Conservation (phyloP, 306 rosid genomes). For the Gillenia trifoliata region DNA sequence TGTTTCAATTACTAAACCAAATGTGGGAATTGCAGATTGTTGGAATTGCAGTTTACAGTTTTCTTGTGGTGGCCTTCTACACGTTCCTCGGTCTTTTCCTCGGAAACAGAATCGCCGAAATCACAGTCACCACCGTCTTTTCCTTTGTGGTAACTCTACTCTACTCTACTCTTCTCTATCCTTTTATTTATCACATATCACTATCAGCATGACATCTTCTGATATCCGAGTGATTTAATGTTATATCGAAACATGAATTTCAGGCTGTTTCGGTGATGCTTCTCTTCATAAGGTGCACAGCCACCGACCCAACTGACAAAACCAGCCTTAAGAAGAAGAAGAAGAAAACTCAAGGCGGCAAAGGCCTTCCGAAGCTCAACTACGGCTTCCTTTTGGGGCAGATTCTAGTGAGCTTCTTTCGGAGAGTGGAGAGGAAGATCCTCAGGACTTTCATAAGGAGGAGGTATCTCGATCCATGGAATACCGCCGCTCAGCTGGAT, state of each 20-base stretch:
- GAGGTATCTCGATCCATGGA: constrained; percentile 71
- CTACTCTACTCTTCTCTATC: neutral
- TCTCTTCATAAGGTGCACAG: constrained; percentile 78
- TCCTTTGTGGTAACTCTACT: constrained; percentile 45
- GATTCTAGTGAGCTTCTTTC: constrained; percentile 61
- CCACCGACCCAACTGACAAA: constrained; percentile 81
- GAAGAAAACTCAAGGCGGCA: constrained; percentile 12
- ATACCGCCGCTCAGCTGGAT: constrained; percentile 49
- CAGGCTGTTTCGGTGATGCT: constrained; percentile 66
- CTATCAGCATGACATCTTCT: neutral
- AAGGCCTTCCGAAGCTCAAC: constrained; percentile 39
- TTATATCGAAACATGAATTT: neutral
- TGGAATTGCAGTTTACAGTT: constrained; percentile 61
- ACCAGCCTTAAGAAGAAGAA: constrained; percentile 57
- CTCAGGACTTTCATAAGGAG: constrained; percentile 72
- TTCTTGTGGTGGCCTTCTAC: constrained; percentile 64
- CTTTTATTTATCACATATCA: no score
- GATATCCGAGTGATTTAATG: neutral
- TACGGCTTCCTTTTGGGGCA: constrained; percentile 59
- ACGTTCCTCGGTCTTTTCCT: constrained; percentile 79
- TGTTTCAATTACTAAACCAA: no score
- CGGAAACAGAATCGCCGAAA: constrained; percentile 60
- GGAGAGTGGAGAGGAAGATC: constrained; percentile 77
- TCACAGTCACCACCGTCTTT: constrained; percentile 46
- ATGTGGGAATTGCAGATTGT: constrained; percentile 44